A percentile compares a stretch with the other conserved stretches of the same genome.
These are phyloP conservation scores for Entophlyctis luteolus DNA, from an alignment of 192 early-diverging fungal genomes.

Conservation along the genomic window DNA sequence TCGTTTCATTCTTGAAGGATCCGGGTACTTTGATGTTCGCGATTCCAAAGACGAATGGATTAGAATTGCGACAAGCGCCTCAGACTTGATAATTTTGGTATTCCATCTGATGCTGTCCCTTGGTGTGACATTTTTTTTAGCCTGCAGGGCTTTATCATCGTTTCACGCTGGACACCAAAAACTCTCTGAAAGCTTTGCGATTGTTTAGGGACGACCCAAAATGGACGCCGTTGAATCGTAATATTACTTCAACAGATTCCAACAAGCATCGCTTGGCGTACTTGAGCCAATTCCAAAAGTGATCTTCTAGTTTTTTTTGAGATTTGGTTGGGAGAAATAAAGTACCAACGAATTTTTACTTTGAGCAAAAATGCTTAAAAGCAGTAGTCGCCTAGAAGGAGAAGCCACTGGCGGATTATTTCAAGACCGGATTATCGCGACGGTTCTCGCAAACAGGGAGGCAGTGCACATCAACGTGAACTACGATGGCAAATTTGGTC, in stretches of 20 bases:
- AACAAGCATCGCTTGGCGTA: constrained; percentile 15
- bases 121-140: constrained; percentile 30
- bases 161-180: constrained; percentile 82
- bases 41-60: constrained; percentile 71
- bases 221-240: constrained; percentile 29
- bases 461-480: too few relatives aligned
- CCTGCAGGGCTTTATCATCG: constrained; percentile 95
- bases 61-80: constrained; percentile 66
- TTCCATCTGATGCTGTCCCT: neutral
- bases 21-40: constrained; percentile 82
- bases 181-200: constrained; percentile 87
- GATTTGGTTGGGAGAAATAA: too few relatives aligned
- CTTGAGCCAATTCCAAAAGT: neutral
- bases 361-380: too few relatives aligned
- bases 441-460: too few relatives aligned
- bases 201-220: constrained; percentile 47
- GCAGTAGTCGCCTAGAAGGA: too few relatives aligned
- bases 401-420: too few relatives aligned
- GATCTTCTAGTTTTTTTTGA: too few relatives aligned
- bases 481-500: too few relatives aligned
- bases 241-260: constrained; percentile 1
- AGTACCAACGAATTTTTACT: too few relatives aligned
- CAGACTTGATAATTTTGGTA: constrained; percentile 84
- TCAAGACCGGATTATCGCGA: too few relatives aligned
- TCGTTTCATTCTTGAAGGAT: constrained; percentile 81